phyloP scores from a whole-genome alignment of 2,329 filamentous ascomycete genomes.

The Monosporascus ibericus region DNA sequence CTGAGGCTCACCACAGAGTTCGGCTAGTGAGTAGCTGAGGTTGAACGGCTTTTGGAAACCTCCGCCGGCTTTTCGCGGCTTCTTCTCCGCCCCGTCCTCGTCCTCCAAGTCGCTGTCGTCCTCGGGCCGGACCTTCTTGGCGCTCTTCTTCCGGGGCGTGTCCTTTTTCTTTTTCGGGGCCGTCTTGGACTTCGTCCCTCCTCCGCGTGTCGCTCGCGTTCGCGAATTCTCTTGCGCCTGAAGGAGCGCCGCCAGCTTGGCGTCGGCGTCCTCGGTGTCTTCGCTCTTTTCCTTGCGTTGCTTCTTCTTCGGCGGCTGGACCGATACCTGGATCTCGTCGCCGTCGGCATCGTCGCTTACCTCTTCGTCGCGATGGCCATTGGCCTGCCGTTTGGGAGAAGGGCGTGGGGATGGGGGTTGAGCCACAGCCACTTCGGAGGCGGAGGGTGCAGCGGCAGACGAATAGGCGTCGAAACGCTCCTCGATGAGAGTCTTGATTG shows the following conservation, averaged over 20 bases:
- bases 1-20: conserved; percentile 63
- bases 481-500: conserved; percentile 67
- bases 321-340: conserved; percentile 42
- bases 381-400: conserved; percentile 17
- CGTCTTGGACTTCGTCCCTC: conserved; percentile 45
- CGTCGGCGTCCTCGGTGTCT: conserved; percentile 68
- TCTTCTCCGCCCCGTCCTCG: conserved; percentile 49
- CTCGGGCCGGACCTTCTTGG: conserved; percentile 66
- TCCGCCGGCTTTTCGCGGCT: conserved; percentile 78
- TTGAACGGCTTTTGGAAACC: conserved; percentile 88
- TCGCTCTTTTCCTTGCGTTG: conserved; percentile 57
- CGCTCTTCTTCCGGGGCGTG: conserved; percentile 64
- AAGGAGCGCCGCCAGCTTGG: conserved; percentile 76
- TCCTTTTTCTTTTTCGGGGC: conserved; percentile 58
- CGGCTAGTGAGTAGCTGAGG: conserved; percentile 63
- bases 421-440: conserved; percentile 7
- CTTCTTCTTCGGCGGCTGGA: conserved; percentile 54
- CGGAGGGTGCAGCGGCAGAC: conserved; percentile 32
- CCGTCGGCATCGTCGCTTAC: conserved; percentile 25
- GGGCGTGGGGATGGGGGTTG: conserved; percentile 15
- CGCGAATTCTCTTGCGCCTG: conserved; percentile 87
- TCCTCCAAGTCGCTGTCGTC: conserved; percentile 74
- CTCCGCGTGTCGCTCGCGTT: conserved; percentile 71
- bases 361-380: conserved; percentile 25
- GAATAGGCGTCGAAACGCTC: conserved; percentile 67